Conservation (phyloP, 2,329 filamentous ascomycete species). For the Alternaria sp. region DNA sequence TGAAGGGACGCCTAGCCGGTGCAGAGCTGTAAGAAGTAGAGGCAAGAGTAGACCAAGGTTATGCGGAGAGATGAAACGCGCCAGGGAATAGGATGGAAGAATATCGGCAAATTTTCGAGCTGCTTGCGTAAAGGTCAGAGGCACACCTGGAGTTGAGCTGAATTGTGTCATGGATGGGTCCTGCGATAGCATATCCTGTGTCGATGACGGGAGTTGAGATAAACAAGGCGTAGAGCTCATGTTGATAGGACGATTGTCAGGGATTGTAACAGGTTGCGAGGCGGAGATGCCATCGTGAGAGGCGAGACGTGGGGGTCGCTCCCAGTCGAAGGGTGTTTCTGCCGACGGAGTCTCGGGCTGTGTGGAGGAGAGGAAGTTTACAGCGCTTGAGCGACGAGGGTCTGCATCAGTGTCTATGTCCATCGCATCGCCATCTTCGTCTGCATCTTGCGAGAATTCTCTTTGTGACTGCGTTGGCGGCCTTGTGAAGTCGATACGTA, state of each 20-base stretch:
- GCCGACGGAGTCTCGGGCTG: conserved; percentile 80
- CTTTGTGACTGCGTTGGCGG: conserved; percentile 62
- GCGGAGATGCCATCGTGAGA: conserved; percentile 44
- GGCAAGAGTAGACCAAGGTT: conserved; percentile 77
- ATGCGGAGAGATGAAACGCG: conserved; percentile 88
- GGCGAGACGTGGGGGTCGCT: conserved; percentile 66
- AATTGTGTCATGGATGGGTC: conserved; percentile 89
- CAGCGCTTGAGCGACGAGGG: conserved; percentile 41
- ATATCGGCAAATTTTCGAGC: conserved; percentile 90
- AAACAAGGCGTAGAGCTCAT: conserved; percentile 27
- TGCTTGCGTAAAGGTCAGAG: conserved; percentile 84
- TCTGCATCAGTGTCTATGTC: conserved; percentile 71
- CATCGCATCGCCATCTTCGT: conserved; percentile 48
- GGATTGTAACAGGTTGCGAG: conserved; percentile 47
- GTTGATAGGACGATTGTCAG: conserved; percentile 8
- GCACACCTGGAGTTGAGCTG: conserved; percentile 76
- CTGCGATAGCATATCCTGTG: conserved; percentile 71
- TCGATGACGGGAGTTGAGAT: conserved; percentile 44
- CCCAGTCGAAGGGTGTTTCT: conserved; percentile 86
- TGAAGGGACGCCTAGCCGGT: conserved; percentile 82
- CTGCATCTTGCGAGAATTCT: conserved; percentile 47
- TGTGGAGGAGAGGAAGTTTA: conserved; percentile 72
- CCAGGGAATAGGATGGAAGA: conserved; percentile 83
- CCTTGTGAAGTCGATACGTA: conserved; percentile 85
- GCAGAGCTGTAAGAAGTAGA: conserved; percentile 79